Percentiles rank a stretch among this genome's conserved stretches.
Evolutionary conservation across 192 early-diverging fungal genomes (phyloP).

Genomic region (Backusella tarrabulga): DNA sequence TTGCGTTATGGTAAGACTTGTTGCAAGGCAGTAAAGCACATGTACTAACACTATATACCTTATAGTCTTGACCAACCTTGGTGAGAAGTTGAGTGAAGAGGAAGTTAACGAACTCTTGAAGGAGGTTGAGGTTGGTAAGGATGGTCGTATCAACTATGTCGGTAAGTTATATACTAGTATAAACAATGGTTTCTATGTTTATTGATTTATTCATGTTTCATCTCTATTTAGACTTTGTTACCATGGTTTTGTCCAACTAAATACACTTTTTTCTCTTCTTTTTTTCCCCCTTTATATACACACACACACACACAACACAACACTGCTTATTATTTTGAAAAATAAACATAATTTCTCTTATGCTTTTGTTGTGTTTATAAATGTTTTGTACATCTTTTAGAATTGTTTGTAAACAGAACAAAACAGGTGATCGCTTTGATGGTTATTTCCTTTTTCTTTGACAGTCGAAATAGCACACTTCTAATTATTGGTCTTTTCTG

Average conservation of each 20-base stretch:
- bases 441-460: too few species aligned
- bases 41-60: background rate
- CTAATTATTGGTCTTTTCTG: too few species aligned
- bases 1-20: conserved; percentile 63
- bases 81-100: conserved; percentile 73
- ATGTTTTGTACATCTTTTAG: too few species aligned
- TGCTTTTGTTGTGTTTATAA: background rate
- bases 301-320: background rate
- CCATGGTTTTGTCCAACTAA: conserved; percentile 36
- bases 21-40: background rate
- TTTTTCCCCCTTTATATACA: background rate
- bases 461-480: too few species aligned
- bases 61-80: conserved; percentile 75
- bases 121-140: conserved; percentile 71
- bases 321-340: background rate
- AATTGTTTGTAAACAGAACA: too few species aligned
- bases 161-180: conserved; percentile 37
- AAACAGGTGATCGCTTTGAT: too few species aligned
- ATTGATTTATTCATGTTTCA: background rate
- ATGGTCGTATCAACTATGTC: conserved; percentile 82
- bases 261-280: background rate
- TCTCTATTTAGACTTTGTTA: conserved; percentile 36
- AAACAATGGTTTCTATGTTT: background rate
- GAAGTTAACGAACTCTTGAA: conserved; percentile 83
- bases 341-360: background rate